phyloP scores from a whole-genome alignment of 192 early-diverging fungal species.

The Dissophora globulifera region DNA sequence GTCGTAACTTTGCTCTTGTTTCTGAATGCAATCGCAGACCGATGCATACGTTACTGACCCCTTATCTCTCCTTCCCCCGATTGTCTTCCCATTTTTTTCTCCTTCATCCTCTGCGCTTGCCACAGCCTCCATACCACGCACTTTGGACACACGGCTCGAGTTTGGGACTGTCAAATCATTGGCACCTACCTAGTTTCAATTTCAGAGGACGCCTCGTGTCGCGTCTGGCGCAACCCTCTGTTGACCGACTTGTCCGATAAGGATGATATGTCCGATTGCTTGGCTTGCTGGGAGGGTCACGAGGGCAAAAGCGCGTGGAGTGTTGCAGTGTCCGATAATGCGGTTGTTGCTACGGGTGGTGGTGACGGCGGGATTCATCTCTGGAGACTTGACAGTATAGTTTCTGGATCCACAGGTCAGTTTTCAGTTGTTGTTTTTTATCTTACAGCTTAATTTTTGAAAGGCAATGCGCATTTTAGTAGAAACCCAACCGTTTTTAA shows the following conservation, averaged over 20 bases:
- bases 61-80: no score
- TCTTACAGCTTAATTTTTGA: not conserved
- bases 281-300: constrained; percentile 85
- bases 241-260: constrained; percentile 25
- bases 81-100: no score
- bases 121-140: constrained; percentile 25
- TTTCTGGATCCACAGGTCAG: constrained; percentile 64
- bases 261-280: constrained; percentile 56
- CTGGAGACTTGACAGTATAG: constrained; percentile 70
- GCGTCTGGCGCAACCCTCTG: constrained; percentile 75
- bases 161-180: constrained; percentile 82
- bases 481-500: no score
- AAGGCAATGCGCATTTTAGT: no score
- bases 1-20: not conserved
- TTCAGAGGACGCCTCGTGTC: constrained; percentile 83
- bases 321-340: constrained; percentile 64
- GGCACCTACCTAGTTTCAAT: constrained; percentile 70
- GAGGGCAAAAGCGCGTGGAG: constrained; percentile 86
- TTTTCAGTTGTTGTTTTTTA: no score
- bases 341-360: constrained; percentile 74
- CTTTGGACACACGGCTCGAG: constrained; percentile 80
- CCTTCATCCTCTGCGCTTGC: no score
- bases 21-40: no score
- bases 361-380: constrained; percentile 83
- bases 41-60: no score